Conservation (phyloP, 257 asterid genomes). For the Datura wrightii region DNA sequence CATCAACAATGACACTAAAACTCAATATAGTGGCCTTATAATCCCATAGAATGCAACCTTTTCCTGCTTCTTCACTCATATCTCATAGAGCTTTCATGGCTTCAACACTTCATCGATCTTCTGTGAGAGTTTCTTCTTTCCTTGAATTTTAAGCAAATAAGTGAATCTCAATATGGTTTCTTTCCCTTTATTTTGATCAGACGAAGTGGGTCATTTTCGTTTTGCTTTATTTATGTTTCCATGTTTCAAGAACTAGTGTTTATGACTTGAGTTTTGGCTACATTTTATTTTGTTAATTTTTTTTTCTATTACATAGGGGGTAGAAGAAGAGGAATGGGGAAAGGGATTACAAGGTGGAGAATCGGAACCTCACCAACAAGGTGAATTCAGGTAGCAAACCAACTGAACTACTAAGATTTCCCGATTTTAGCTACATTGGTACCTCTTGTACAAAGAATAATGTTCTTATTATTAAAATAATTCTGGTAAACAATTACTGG, state of each 20-base stretch:
- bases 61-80: constrained; percentile 43
- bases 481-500: not conserved
- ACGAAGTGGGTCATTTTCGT: not conserved
- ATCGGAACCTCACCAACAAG: too few species aligned
- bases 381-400: too few species aligned
- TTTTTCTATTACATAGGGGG: too few species aligned
- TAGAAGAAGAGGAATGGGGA: too few species aligned
- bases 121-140: constrained; percentile 42
- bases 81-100: constrained; percentile 66
- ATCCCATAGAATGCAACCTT: constrained; percentile 5
- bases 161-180: not conserved
- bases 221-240: not conserved
- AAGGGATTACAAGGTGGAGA: too few species aligned
- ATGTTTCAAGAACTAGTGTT: not conserved
- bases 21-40: not conserved
- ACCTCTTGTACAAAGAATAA: not conserved
- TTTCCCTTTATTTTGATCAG: not conserved
- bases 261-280: not conserved
- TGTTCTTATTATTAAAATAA: not conserved
- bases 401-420: too few species aligned
- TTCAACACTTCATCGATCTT: constrained; percentile 57
- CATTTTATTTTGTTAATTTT: too few species aligned
- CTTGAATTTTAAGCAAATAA: not conserved
- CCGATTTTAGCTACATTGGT: not conserved
- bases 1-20: not conserved